phyloP scores from a whole-genome alignment of 1,284 basidiomycete genomes.

The Heterobasidion parviporum region DNA sequence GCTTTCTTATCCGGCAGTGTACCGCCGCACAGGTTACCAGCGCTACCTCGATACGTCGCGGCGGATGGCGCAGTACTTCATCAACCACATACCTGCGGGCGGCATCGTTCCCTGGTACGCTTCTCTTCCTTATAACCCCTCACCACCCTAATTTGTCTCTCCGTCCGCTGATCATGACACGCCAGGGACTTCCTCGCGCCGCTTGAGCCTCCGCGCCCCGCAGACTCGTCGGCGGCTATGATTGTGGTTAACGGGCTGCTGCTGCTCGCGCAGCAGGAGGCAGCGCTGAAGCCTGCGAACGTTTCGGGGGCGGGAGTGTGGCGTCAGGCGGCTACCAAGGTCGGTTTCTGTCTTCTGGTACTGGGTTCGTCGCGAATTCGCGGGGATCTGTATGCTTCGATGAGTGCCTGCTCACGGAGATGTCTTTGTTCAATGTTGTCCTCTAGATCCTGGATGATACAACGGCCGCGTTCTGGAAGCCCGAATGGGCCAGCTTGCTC shows the following conservation, averaged over 20 bases:
- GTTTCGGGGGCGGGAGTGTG: constrained; percentile 27
- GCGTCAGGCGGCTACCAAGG: neutral
- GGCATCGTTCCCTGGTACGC: constrained; percentile 58
- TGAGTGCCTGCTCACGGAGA: neutral
- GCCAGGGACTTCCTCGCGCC: constrained; percentile 66
- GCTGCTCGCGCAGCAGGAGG: constrained; percentile 47
- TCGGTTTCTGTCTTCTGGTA: neutral
- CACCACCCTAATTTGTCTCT: neutral
- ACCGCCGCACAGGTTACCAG: constrained; percentile 37
- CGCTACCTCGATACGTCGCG: constrained; percentile 53
- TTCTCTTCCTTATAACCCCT: neutral
- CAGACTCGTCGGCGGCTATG: constrained; percentile 61
- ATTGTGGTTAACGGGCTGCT: constrained; percentile 52
- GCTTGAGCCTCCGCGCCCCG: constrained; percentile 38
- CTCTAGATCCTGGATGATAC: constrained; percentile 43
- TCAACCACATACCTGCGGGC: constrained; percentile 44
- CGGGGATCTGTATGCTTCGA: neutral
- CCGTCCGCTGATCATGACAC: neutral
- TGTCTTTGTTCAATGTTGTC: neutral
- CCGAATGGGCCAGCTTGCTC: constrained; percentile 52
- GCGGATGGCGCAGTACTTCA: constrained; percentile 48
- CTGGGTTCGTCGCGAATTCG: neutral
- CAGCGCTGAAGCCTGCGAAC: constrained; percentile 21
- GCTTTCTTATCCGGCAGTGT: constrained; percentile 34
- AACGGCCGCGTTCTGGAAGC: constrained; percentile 45